Evolutionary conservation across 2,329 filamentous ascomycete genomes (phyloP).

Genomic region (Bipolaris victoriae): DNA sequence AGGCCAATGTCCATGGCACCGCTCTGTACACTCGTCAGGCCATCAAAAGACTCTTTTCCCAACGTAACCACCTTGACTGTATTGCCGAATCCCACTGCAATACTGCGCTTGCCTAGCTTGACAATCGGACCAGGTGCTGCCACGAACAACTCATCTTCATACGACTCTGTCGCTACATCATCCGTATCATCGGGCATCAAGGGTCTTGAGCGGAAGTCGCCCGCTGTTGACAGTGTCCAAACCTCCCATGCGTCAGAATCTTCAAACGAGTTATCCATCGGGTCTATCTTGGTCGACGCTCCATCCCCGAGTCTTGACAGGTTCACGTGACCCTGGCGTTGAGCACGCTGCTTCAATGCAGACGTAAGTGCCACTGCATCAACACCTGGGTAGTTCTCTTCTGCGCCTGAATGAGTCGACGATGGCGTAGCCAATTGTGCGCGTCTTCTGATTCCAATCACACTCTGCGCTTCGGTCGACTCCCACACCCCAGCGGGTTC

Average conservation of each 20-base stretch:
- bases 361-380: slow-evolving; percentile 25
- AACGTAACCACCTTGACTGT: slow-evolving; percentile 73
- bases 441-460: slow-evolving; percentile 67
- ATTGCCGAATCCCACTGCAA: slow-evolving; percentile 75
- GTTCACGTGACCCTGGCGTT: slow-evolving; percentile 21
- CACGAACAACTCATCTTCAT: slow-evolving; percentile 65
- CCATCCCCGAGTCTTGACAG: slow-evolving; percentile 10
- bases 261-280: slow-evolving; percentile 7
- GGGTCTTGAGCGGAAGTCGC: slow-evolving; percentile 52
- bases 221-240: slow-evolving; percentile 58
- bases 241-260: slow-evolving; percentile 58
- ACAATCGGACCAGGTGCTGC: slow-evolving; percentile 69
- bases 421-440: slow-evolving; percentile 36
- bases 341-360: slow-evolving; percentile 39
- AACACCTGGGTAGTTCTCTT: slow-evolving; percentile 23
- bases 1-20: slow-evolving; percentile 17
- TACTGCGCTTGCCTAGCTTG: slow-evolving; percentile 66
- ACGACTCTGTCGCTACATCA: slow-evolving; percentile 15
- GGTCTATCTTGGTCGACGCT: slow-evolving; percentile 9
- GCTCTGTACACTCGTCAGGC: slow-evolving; percentile 16
- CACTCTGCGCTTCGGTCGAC: slow-evolving; percentile 63
- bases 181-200: slow-evolving; percentile 35
- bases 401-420: slow-evolving; percentile 36
- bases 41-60: slow-evolving; percentile 69
- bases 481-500: slow-evolving; percentile 71